These are phyloP conservation scores for Leucogyrophana mollusca DNA, from an alignment of 768 basidiomycete genomes.

Conservation along the genomic window DNA sequence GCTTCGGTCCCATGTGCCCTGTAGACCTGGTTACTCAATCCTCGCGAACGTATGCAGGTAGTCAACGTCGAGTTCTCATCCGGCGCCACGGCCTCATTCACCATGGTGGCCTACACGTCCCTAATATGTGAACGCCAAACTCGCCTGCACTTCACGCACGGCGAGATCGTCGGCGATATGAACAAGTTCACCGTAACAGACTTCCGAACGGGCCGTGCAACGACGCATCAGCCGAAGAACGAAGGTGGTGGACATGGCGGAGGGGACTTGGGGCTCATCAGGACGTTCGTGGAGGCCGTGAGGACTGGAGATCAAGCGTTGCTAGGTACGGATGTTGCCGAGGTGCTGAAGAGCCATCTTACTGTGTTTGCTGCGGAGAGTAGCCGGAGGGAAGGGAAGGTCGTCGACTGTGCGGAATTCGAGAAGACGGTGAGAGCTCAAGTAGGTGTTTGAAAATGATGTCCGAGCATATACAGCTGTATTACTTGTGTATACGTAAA, in stretches of 20 bases:
- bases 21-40: background rate
- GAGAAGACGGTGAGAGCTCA: conserved; percentile 48
- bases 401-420: conserved; percentile 70
- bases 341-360: conserved; percentile 75
- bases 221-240: conserved; percentile 43
- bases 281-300: conserved; percentile 76
- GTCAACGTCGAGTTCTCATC: conserved; percentile 86
- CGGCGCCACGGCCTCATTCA: conserved; percentile 81
- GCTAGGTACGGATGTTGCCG: conserved; percentile 65
- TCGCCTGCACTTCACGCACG: conserved; percentile 80
- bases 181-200: conserved; percentile 69
- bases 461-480: no score
- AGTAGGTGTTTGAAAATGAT: conserved; percentile 4
- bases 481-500: no score
- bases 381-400: conserved; percentile 64
- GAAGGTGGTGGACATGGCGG: conserved; percentile 82
- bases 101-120: conserved; percentile 86
- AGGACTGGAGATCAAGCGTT: conserved; percentile 56
- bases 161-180: conserved; percentile 91
- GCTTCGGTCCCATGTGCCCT: background rate
- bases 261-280: conserved; percentile 76
- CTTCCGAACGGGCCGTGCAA: conserved; percentile 57
- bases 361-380: conserved; percentile 88
- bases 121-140: conserved; percentile 81
- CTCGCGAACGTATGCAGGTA: conserved; percentile 39